phyloP scores from a whole-genome alignment of 208 protist species.

The Acanthamoeba triangularis region DNA sequence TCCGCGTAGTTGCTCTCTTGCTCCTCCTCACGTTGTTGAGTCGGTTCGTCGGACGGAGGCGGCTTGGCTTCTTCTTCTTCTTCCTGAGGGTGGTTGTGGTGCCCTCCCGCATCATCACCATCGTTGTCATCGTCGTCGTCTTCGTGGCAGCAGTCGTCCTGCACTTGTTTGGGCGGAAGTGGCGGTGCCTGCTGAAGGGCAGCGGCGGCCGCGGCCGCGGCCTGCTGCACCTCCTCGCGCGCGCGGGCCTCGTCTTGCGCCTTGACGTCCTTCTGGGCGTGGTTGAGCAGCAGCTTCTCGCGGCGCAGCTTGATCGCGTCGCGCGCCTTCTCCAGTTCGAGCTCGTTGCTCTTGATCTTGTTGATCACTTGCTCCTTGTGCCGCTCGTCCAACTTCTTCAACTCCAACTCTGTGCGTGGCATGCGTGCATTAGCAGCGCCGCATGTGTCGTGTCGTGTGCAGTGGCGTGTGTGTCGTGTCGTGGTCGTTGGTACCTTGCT shows the following conservation, averaged over 20 bases:
- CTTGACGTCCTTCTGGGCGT: slow-evolving; percentile 48
- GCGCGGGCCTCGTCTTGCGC: not conserved
- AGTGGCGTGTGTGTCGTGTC: not conserved
- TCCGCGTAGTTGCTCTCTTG: too few relatives aligned
- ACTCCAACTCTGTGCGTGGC: not conserved
- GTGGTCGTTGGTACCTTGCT: not conserved
- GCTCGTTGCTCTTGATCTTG: slow-evolving; percentile 23
- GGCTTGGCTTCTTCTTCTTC: too few relatives aligned
- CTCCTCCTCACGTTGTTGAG: too few relatives aligned
- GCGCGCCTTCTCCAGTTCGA: slow-evolving; percentile 28
- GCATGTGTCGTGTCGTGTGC: not conserved
- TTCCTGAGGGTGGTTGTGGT: too few relatives aligned
- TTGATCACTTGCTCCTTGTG: slow-evolving; percentile 4
- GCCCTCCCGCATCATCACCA: too few relatives aligned
- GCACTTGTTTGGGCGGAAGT: too few relatives aligned
- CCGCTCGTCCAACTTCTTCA: slow-evolving; percentile 13
- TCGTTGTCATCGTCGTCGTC: too few relatives aligned
- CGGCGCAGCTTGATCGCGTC: slow-evolving; percentile 44
- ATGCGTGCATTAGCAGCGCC: not conserved
- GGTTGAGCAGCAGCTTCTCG: not conserved
- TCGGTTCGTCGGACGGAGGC: too few relatives aligned
- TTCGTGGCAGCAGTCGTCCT: too few relatives aligned
- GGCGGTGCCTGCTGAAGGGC: not conserved
- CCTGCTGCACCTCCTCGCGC: not conserved
- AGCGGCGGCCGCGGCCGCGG: not conserved